phyloP scores from a whole-genome alignment of 202 grass and related monocot genomes.

The Schoenoplectus tabernaemontani region DNA sequence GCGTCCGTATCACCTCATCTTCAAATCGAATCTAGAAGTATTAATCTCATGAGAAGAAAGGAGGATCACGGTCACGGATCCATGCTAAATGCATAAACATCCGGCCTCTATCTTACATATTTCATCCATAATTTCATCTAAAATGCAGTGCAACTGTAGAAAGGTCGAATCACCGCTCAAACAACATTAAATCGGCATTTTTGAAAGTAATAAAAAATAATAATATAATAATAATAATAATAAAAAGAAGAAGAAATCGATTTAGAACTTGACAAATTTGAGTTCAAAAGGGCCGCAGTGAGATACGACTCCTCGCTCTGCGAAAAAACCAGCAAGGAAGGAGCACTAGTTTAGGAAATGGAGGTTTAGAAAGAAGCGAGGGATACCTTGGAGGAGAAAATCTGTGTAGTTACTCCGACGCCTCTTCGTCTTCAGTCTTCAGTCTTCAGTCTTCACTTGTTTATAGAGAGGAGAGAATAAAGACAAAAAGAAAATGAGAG shows the following conservation, averaged over 20 bases:
- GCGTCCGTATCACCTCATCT: neutral
- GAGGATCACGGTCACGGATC: neutral
- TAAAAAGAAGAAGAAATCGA: neutral
- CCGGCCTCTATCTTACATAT: neutral
- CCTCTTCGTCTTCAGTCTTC: neutral
- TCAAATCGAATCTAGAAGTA: neutral
- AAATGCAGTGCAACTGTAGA: neutral
- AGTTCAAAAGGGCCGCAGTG: neutral
- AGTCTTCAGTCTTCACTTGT: too few relatives aligned
- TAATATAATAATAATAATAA: too few relatives aligned
- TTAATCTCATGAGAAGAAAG: neutral
- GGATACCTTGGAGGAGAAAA: conserved; percentile 1
- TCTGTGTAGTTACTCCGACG: neutral
- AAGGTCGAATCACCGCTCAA: neutral
- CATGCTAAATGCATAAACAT: neutral
- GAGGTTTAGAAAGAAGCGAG: neutral
- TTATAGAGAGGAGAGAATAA: neutral
- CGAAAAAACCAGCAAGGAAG: neutral
- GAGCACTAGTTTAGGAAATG: neutral
- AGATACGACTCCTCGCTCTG: neutral
- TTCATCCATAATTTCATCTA: neutral
- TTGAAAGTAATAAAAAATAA: neutral
- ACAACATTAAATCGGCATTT: neutral
- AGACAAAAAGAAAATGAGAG: neutral
- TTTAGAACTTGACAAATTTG: neutral